Evolutionary conservation across 2,329 filamentous ascomycete species (phyloP).

Genomic region (Ceratocystis colombiana): DNA sequence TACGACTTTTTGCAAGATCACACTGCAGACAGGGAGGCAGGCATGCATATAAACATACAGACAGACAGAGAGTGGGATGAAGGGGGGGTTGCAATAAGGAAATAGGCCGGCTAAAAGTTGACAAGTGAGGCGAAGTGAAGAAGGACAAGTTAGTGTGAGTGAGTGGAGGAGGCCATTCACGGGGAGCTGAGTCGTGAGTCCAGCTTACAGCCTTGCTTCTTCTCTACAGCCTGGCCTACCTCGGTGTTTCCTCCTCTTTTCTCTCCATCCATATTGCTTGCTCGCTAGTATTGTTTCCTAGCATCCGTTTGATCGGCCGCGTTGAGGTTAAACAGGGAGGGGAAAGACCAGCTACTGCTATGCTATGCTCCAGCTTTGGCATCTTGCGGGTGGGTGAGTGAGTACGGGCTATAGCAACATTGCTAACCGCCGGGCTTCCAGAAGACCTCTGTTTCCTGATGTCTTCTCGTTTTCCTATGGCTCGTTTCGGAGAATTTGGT

Average conservation of each 20-base stretch:
- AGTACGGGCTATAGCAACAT: background rate
- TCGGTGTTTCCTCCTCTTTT: background rate
- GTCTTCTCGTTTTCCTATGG: background rate
- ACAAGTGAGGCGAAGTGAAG: no score
- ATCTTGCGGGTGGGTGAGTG: background rate
- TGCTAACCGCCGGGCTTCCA: background rate
- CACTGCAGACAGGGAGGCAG: background rate
- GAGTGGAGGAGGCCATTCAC: background rate
- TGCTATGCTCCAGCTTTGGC: background rate
- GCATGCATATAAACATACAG: background rate
- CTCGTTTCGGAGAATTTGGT: background rate
- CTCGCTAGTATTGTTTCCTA: background rate
- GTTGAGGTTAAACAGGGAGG: background rate
- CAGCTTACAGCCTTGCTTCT: no score
- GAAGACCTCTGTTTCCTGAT: background rate
- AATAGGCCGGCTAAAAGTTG: no score
- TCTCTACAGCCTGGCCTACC: background rate
- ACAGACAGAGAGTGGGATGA: background rate
- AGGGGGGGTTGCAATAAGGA: no score
- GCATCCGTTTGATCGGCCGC: background rate
- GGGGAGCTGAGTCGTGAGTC: no score
- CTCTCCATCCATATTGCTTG: background rate
- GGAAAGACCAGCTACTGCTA: background rate
- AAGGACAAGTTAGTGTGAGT: background rate
- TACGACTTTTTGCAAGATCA: conserved; percentile 11